Evolutionary conservation across 768 basidiomycete genomes (phyloP), one percentile per base, ranked within the genome.

Genomic region (Sarcomyxa edulis): DNA sequence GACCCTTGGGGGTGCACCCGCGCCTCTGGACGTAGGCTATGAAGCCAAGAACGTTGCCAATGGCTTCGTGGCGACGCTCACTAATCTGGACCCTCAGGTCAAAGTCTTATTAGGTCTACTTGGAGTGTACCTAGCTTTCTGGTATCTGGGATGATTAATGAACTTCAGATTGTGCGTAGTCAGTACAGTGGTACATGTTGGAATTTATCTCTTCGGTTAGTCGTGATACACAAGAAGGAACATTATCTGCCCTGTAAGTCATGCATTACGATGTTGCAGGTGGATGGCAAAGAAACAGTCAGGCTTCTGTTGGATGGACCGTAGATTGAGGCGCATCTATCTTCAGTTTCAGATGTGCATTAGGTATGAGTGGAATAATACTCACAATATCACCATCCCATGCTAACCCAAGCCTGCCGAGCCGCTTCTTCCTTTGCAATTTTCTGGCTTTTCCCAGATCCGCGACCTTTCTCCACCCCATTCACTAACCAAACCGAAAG

Each of bases 341-440:
- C n/a, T n/a, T n/a, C n/a, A n/a, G n/a, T n/a, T n/a, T n/a, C n/a
- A n/a, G n/a, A n/a, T n/a, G n/a, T n/a, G n/a, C n/a, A n/a, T n/a
- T n/a, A n/a, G n/a, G n/a, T n/a, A n/a, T n/a, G n/a, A n/a, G n/a
- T n/a, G n/a, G 20, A 6, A 8, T 32, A 44, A 47, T 11, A 21
- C 52, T 49, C 48, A 45, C 47, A 37, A 42, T 44, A 41, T 50
- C 65, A 66, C 77, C 78, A 81, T 37, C 74, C 71, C 68, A 81
- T 62, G 3, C 59, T 42, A 8, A 51, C 50, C 59, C 67, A 78
- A 32, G 81, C 80, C 38, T 71, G 61, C 26, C 71, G 69, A 22
- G 78, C 79, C n/a, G 81, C 81, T 44, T 77, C 73, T 58, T 82
- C 78, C 46, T 81, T 83, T 6, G 81, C 81, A n/a, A 58, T 32